Base-by-base conservation (phyloP, 768 basidiomycete genomes). In the Filobasidium wieringae region DNA sequence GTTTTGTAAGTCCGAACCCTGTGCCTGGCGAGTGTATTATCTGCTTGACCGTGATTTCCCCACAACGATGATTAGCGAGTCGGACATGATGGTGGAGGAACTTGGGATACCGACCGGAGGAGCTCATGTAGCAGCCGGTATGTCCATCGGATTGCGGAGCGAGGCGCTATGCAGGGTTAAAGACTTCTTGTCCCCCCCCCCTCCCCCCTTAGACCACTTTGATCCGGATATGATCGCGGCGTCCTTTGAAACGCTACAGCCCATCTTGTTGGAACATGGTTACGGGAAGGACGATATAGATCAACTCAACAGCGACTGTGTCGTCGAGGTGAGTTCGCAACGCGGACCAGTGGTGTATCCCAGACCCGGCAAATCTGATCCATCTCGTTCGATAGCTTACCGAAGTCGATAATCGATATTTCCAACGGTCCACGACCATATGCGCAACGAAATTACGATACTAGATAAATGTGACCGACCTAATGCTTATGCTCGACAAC, bases 371-470 rank as follows among this genome's bases (percentile, higher is more conserved):
- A n/a, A n/a, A n/a, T n/a, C n/a, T n/a, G n/a, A n/a, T n/a, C n/a
- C n/a, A n/a, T n/a, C n/a, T n/a, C n/a, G n/a, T n/a, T 22, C 15
- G 22, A 47, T 43, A 66, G 66, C 37, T 67, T 22, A 49, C 52
- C 9, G 43, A 41, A 7, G 54, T 61, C 17, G 52, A 63, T 24
- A 57, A 66, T n/a, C 51, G 54, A 11, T 67, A 61, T 47, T 63
- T 59, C 29, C 71, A 72, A 36, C 53, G 68, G 14, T 51, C 66
- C 3, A 68, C 65, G 30, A 67, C 69, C 11, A 64, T 70, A 5
- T 69, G 66, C 54, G 71, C 68, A 0, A 58, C 36, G 15, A 68
- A 68, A 53, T 47, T 55, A 5, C 9, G 47, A 17, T 57, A 52
- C 37, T 55, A 57, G 56, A 29, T 17, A n/a, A n/a, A n/a, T n/a